Base-by-base conservation (phyloP, 805 yeast genomes). In the Candida chilensis region DNA sequence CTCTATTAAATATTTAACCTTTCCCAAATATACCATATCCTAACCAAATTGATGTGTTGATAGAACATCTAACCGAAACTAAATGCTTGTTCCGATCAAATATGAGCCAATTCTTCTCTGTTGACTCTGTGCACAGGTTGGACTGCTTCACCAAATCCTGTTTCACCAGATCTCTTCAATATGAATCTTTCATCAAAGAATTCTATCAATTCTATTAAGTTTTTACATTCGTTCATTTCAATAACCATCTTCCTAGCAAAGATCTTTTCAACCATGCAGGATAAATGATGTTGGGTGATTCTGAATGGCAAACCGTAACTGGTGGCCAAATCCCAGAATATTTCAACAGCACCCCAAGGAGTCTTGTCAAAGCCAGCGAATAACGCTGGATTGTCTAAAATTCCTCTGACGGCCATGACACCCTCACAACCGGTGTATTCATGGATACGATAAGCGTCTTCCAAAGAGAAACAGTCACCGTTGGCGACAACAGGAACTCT, bases 351-450 rank as follows among this genome's bases (percentile, higher is more conserved):
- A 5, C 78, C 73, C 96, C 97, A 92, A 3, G 97, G 96, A 2
- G 95, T 79, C 31, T 57, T 62, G 0, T 60, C 59, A 45, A 52
- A 71, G 0, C 94, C 95, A 2, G 82, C 71, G 56, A 92, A 92
- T 39, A 92, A 45, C 0, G 88, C 94, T 0, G 98, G 98, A 50
- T 92, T 92, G 17, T 71, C 61, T 30, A 92, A 57, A 3, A 85
- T 61, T 0, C 98, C 98, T 37, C 98, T 60, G 2, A 84, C 98
- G 3, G 96, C 80, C 98, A 92, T 92, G 5, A 92, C 82, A 5
- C 97, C 98, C 48, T 85, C 92, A 24, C 75, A 86, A 1, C 81
- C 80, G 0, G 97, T 87, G 30, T 50, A 49, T 9, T 68, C 57
- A 0, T 74, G 72, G 17, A 90, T 88, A 13, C 50, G 47, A 26